These are phyloP conservation scores for Trichocladium uniseriatum DNA, from an alignment of 495 filamentous ascomycete species.

Conservation along the genomic window DNA sequence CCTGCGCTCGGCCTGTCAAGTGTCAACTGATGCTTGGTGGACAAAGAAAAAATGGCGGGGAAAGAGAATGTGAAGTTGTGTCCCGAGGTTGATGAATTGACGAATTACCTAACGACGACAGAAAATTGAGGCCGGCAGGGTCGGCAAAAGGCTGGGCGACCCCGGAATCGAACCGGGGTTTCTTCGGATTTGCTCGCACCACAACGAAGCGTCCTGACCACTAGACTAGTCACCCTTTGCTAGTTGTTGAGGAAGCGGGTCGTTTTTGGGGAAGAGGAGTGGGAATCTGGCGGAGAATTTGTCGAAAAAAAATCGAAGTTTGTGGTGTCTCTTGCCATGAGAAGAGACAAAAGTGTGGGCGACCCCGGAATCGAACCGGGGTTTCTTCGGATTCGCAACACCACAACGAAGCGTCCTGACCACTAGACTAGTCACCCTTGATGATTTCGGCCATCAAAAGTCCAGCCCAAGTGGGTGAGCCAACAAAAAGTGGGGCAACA, in stretches of 20 bases:
- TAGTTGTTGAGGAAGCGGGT: too few species aligned
- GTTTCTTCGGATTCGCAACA: constrained; percentile 3
- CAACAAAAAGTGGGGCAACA: background rate
- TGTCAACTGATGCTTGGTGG: too few species aligned
- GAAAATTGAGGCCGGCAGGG: background rate
- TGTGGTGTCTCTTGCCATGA: too few species aligned
- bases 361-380: constrained; percentile 13
- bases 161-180: constrained; percentile 14
- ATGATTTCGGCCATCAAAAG: background rate
- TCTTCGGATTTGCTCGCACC: constrained; percentile 2
- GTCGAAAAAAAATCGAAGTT: too few species aligned
- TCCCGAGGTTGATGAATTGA: too few species aligned
- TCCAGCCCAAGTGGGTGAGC: background rate
- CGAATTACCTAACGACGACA: too few species aligned
- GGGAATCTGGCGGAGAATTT: too few species aligned
- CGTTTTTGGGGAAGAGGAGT: too few species aligned
- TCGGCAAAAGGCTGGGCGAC: constrained; percentile 1
- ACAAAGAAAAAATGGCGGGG: too few species aligned
- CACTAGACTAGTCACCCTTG: constrained; percentile 7
- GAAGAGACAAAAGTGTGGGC: background rate
- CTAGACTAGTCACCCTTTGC: constrained; percentile 10
- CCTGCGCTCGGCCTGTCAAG: too few species aligned
- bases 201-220: constrained; percentile 10
- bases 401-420: constrained; percentile 10
- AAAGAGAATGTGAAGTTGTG: too few species aligned